Evolutionary conservation across 1,139 yeast species (phyloP).

Genomic region (Zhuliangozyma parablackwelliae): DNA sequence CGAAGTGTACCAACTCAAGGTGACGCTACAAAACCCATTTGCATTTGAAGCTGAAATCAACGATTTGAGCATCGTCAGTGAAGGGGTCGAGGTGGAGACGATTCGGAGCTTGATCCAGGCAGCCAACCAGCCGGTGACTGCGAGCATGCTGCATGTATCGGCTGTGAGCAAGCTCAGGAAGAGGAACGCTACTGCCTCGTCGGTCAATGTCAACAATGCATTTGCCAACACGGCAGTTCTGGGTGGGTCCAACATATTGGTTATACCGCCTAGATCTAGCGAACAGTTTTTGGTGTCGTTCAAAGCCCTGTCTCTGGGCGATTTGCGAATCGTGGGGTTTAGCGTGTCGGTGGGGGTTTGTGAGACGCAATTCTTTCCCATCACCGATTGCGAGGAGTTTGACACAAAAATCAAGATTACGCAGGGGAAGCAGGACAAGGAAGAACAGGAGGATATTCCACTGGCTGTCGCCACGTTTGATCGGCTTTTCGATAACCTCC

Average conservation of each 20-base stretch:
- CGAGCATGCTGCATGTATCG: not conserved
- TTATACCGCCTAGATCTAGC: constrained; percentile 25
- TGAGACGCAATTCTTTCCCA: constrained; percentile 26
- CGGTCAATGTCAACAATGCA: not conserved
- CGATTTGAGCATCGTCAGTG: constrained; percentile 44
- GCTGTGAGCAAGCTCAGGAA: not conserved
- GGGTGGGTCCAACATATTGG: constrained; percentile 5
- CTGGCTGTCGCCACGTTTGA: constrained; percentile 6
- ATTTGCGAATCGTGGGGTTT: constrained; percentile 28
- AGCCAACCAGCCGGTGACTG: not conserved
- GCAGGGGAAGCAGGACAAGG: too few relatives aligned
- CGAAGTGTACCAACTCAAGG: constrained; percentile 49
- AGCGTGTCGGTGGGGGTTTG: constrained; percentile 26
- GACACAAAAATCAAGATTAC: not conserved
- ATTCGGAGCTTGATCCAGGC: constrained; percentile 12
- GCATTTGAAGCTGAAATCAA: constrained; percentile 65
- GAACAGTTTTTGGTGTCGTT: constrained; percentile 34
- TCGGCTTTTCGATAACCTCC: constrained; percentile 19
- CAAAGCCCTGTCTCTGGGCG: constrained; percentile 30
- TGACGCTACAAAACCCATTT: constrained; percentile 76
- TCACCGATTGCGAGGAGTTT: constrained; percentile 21
- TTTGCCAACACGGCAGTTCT: not conserved
- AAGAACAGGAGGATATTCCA: not conserved
- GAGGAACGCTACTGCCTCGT: not conserved
- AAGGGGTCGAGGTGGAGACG: constrained; percentile 27